phyloP scores from a whole-genome alignment of 192 early-diverging fungal genomes.

The Coemansia sp. region DNA sequence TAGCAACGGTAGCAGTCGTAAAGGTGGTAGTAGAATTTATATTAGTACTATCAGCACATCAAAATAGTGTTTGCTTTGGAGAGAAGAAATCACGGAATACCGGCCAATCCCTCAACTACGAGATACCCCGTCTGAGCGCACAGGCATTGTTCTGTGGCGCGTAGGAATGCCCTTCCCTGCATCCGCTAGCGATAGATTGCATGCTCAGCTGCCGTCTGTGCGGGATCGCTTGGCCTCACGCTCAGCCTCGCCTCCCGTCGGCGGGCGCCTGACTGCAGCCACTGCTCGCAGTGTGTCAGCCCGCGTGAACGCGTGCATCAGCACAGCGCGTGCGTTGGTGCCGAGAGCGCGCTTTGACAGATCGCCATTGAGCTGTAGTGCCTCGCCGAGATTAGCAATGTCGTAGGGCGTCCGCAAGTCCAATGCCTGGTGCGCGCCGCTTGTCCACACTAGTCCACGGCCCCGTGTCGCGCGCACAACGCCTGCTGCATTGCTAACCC shows the following conservation, averaged over 20 bases:
- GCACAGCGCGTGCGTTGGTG: constrained; percentile 27
- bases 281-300: constrained; percentile 37
- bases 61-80: too few relatives aligned
- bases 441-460: constrained; percentile 32
- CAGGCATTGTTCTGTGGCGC: background rate
- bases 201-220: background rate
- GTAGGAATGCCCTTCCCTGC: background rate
- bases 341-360: constrained; percentile 43
- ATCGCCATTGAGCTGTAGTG: constrained; percentile 44
- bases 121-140: background rate
- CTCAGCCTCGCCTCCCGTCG: constrained; percentile 4
- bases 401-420: constrained; percentile 48
- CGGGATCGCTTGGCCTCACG: constrained; percentile 9
- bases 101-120: too few relatives aligned
- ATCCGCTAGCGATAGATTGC: too few relatives aligned
- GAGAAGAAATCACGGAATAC: too few relatives aligned
- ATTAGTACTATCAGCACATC: too few relatives aligned
- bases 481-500: constrained; percentile 45
- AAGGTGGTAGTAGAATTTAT: too few relatives aligned
- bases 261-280: constrained; percentile 6
- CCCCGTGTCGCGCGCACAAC: constrained; percentile 47
- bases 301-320: constrained; percentile 46
- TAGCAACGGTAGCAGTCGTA: too few relatives aligned
- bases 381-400: constrained; percentile 38
- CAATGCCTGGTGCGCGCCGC: constrained; percentile 32